These are phyloP conservation scores for Citrus medica DNA, from an alignment of 345 rosid species.

Conservation along the genomic window DNA sequence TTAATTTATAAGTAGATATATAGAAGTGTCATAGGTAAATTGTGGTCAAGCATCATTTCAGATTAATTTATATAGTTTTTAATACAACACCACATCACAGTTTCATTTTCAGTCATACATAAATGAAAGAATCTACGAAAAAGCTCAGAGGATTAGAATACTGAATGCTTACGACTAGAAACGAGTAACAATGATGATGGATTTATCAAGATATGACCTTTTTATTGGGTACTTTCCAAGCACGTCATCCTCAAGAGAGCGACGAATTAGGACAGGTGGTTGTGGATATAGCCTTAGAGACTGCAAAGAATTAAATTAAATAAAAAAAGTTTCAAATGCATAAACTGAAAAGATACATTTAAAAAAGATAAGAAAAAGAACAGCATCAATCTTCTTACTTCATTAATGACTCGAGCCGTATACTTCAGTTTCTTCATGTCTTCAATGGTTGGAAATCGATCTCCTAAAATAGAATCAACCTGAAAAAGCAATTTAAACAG, in stretches of 20 bases:
- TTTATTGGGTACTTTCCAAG: slow-evolving; percentile 83
- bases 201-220: slow-evolving; percentile 37
- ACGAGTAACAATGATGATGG: neutral
- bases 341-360: slow-evolving; percentile 1
- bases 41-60: neutral
- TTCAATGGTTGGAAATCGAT: slow-evolving; percentile 73
- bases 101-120: neutral
- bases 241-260: slow-evolving; percentile 64
- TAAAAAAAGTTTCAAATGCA: slow-evolving; percentile 5
- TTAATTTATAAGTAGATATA: neutral
- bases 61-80: neutral
- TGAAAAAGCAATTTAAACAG: slow-evolving; percentile 22
- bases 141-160: neutral
- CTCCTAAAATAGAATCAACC: slow-evolving; percentile 93
- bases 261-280: slow-evolving; percentile 94
- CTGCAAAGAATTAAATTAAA: slow-evolving; percentile 35
- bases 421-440: slow-evolving; percentile 91
- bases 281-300: slow-evolving; percentile 93
- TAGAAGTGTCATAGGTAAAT: neutral
- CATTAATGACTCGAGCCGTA: slow-evolving; percentile 89
- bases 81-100: neutral
- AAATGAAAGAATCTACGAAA: neutral
- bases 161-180: neutral
- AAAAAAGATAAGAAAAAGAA: neutral
- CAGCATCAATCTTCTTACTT: slow-evolving; percentile 39